Evolutionary conservation across 2,329 filamentous ascomycete genomes (phyloP), one percentile per base, ranked within the genome.

Genomic region (Ceratocystis alfenasii): DNA sequence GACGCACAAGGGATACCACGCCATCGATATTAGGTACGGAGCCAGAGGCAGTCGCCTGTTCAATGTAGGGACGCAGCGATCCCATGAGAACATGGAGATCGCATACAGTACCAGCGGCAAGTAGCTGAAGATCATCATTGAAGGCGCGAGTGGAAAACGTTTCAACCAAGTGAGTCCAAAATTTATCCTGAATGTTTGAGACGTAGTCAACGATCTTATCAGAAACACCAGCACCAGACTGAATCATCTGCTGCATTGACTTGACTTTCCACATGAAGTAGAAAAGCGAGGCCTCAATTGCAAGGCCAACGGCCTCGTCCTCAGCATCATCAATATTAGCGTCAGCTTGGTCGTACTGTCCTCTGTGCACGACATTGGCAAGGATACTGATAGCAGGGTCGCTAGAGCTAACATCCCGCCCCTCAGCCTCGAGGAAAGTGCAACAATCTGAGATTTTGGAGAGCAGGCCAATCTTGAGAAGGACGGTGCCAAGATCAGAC

Each of bases 191-290:
- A 68, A 82, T 74, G 6, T 79, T 71, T 6, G 81, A 79, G n/a
- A 87, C 77, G 25, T 81, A 75, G 70, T 88, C 83, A 36, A 91
- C 77, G 6, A 85, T 81, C 5, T 78, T 74, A 62, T 83, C 79
- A 1, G 83, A 72, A 65, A 90, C 75, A 64, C 77, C 80, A 3
- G 78, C 79, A 55, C 84, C 81, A 30, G 80, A 79, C 17, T 79
- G 76, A 45, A 89, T 74, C 17, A 81, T 75, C 65, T 80, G 78
- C 68, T 80, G 78, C 68, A 90, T 72, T 64, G 80, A 78, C 64
- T 84, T 83, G 25, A 88, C 82, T 73, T 94, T 93, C 94, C 94
- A 99, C 85, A 95, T 90, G 73, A 96, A 95, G 76, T 96, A 97
- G 76, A 95, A 90, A 60, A 91, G 81, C 63, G 88, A 81, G 1